Evolutionary conservation across 768 basidiomycete genomes (phyloP).

Genomic region (Leccinum subtestaceum): DNA sequence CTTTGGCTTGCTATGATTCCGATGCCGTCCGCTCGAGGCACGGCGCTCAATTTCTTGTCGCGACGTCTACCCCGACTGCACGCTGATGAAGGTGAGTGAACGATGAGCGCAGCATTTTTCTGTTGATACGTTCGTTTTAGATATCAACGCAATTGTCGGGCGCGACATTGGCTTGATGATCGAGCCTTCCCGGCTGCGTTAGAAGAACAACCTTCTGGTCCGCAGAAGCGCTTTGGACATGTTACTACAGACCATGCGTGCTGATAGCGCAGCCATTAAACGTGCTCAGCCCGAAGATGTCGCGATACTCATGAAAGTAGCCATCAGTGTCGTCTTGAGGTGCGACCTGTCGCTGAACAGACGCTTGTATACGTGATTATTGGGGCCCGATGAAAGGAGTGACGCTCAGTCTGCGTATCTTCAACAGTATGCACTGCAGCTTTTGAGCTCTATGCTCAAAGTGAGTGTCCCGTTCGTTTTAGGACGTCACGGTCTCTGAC

Average conservation of each 20-base stretch:
- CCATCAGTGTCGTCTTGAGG: constrained; percentile 87
- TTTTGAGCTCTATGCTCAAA: constrained; percentile 68
- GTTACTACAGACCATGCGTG: constrained; percentile 67
- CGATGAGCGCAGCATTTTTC: neutral
- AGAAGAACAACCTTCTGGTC: constrained; percentile 93
- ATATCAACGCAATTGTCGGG: constrained; percentile 72
- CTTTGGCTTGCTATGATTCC: constrained; percentile 94
- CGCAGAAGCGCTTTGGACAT: constrained; percentile 84
- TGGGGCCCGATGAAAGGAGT: constrained; percentile 77
- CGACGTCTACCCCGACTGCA: constrained; percentile 72
- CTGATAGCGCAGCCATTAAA: constrained; percentile 70
- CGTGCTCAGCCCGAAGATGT: constrained; percentile 72
- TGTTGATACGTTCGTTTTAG: constrained; percentile 30
- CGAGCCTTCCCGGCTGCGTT: constrained; percentile 85
- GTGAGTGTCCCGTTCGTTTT: constrained; percentile 34
- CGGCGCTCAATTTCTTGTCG: constrained; percentile 83
- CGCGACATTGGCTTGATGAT: constrained; percentile 92
- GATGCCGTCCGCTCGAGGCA: constrained; percentile 74
- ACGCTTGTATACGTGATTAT: constrained; percentile 88
- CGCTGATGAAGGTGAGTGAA: constrained; percentile 60
- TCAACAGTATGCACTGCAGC: constrained; percentile 63
- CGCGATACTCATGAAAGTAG: constrained; percentile 80
- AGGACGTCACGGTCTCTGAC: constrained; percentile 10
- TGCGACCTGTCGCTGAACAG: constrained; percentile 92
- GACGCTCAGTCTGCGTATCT: constrained; percentile 75